Evolutionary conservation across 176 grass and related monocot species (phyloP), one percentile per base, ranked within the genome.

Genomic region (Oryza meyeriana): DNA sequence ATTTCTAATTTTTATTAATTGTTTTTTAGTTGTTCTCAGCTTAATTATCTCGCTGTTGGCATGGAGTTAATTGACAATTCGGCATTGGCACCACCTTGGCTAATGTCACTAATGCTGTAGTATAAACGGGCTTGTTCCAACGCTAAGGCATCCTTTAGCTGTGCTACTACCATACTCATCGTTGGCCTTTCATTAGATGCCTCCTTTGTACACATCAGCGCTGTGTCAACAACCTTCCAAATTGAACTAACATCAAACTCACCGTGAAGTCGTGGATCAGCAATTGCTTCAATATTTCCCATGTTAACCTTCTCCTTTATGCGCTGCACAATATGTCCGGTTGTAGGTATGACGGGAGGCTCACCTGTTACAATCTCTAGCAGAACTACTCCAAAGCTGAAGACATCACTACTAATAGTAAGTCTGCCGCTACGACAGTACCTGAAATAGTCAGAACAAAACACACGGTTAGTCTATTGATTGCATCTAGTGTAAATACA

Each of bases 341-440:
- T 5, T 0, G 8, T 50, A 10, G 8, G 11, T 0, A 12, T 2
- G 31, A 26, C 52, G 1, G 84, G 84, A 61, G 64, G 75, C 18
- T 69, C 36, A 12, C 84, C 84, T 0, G 65, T 86, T 3, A 86
- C 25, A 18, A 74, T 64, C 66, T 55, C 84, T 64, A 76, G 50
- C 52, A 76, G 16, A 76, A 76, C 73, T 6, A 76, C 78, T 10
- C 83, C 83, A 22, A 90, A 90, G 78, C 83, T 82, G 82, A 44
- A 90, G 55, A 86, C 77, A 30, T 86, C 88, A 16, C 88, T 86
- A 5, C 61, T 83, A 47, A 59, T 72, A 5, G 61, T 72, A 10
- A 86, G 82, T 10, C 27, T 71, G n/a, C 71, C 72, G 0, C 62
- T 82, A 26, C n/a, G 4, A 12, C n/a, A 81, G 30, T 70, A 77